A percentile compares a stretch with the other conserved stretches of the same genome.
Evolutionary conservation across 2,329 filamentous ascomycete species (phyloP).

Genomic region (Aspergillus japonicus): DNA sequence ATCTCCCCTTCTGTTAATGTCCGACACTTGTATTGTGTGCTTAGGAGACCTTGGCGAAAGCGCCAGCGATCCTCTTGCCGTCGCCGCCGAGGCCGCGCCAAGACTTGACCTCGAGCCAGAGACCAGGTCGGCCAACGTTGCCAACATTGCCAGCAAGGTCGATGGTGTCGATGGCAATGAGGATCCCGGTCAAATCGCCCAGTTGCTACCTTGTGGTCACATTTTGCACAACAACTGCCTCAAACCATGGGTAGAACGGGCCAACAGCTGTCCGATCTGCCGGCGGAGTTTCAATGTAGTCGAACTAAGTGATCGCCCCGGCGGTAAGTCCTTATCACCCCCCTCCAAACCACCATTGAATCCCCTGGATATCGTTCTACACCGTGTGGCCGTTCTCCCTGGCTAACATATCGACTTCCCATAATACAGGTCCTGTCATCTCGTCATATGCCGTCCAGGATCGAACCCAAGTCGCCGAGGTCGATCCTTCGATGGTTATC

Average conservation of each 20-base stretch:
- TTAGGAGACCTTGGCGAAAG: slow-evolving; percentile 66
- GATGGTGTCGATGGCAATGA: slow-evolving; percentile 36
- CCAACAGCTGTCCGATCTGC: slow-evolving; percentile 97
- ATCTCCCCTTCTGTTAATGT: slow-evolving; percentile 49
- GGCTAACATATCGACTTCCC: neutral
- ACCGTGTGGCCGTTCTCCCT: neutral
- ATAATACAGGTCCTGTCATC: slow-evolving; percentile 50
- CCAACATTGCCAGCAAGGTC: slow-evolving; percentile 27
- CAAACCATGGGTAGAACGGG: slow-evolving; percentile 90
- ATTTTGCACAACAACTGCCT: slow-evolving; percentile 90
- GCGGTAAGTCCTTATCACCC: slow-evolving; percentile 61
- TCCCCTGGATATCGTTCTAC: slow-evolving; percentile 5
- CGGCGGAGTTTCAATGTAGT: slow-evolving; percentile 88
- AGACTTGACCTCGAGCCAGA: slow-evolving; percentile 39
- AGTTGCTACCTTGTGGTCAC: slow-evolving; percentile 77
- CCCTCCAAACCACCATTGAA: neutral
- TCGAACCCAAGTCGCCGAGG: slow-evolving; percentile 73
- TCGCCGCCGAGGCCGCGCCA: slow-evolving; percentile 44
- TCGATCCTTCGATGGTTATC: slow-evolving; percentile 68
- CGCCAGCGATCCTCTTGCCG: slow-evolving; percentile 51
- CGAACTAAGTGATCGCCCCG: slow-evolving; percentile 73
- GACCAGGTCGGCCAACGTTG: slow-evolving; percentile 25
- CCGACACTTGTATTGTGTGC: slow-evolving; percentile 70
- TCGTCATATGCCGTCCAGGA: slow-evolving; percentile 58
- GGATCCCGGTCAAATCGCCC: slow-evolving; percentile 55